Evolutionary conservation across 306 rosid genomes (phyloP).

Genomic region (Crataegus laevigata): DNA sequence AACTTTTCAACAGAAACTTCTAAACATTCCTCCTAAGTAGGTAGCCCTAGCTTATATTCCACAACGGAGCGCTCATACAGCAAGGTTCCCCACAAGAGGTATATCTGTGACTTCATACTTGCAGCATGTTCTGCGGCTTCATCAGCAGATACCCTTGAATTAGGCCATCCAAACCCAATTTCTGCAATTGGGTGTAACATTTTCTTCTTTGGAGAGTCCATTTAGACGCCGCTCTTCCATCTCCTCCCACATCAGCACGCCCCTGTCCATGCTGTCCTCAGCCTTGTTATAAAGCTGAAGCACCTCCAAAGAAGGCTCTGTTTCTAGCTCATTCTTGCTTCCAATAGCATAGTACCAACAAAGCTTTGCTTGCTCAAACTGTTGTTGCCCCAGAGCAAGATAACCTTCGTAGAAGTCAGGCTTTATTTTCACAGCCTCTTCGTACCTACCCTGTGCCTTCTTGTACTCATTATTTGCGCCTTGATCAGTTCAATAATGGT

Average conservation of each 20-base stretch:
- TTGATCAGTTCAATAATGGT: constrained; percentile 37
- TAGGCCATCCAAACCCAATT: constrained; percentile 58
- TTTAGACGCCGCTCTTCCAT: constrained; percentile 72
- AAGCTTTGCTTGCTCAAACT: constrained; percentile 85
- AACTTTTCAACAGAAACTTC: constrained; percentile 88
- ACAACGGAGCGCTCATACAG: constrained; percentile 85
- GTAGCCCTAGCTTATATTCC: constrained; percentile 65
- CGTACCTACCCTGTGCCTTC: constrained; percentile 59
- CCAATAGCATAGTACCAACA: constrained; percentile 68
- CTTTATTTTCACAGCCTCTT: constrained; percentile 65
- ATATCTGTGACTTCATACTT: constrained; percentile 70
- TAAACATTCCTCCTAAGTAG: constrained; percentile 94
- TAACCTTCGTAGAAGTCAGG: constrained; percentile 72
- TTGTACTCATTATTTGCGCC: constrained; percentile 58
- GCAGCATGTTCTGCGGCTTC: constrained; percentile 69
- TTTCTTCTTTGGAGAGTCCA: constrained; percentile 67
- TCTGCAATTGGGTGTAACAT: constrained; percentile 44
- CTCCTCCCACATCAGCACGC: constrained; percentile 83
- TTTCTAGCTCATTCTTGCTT: constrained; percentile 37
- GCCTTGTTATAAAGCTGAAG: constrained; percentile 77
- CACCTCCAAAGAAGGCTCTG: constrained; percentile 48
- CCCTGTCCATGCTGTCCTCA: constrained; percentile 88
- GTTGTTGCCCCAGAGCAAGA: constrained; percentile 86
- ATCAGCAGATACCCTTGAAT: constrained; percentile 48
- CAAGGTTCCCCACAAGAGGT: constrained; percentile 85